phyloP scores from a whole-genome alignment of 1,284 basidiomycete genomes.

The Mrakiaceae sp. region DNA sequence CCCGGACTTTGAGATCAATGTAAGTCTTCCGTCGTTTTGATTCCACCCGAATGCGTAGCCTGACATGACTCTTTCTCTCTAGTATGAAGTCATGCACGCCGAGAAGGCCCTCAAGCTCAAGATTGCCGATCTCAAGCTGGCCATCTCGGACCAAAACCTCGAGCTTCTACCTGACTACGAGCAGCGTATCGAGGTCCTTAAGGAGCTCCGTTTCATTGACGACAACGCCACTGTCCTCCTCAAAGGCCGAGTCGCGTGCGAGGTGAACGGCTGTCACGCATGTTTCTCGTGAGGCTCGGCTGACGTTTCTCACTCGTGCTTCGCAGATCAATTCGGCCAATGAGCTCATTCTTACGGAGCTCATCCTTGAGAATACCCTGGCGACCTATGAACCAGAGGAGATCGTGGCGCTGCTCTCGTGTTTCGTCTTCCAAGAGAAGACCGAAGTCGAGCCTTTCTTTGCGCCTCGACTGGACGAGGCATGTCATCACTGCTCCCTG shows the following conservation, averaged over 20 bases:
- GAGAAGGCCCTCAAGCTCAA: conserved; percentile 61
- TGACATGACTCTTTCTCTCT: conserved; percentile 3
- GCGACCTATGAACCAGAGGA: conserved; percentile 86
- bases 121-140: conserved; percentile 62
- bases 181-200: conserved; percentile 79
- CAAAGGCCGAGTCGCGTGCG: conserved; percentile 96
- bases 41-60: neutral
- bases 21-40: conserved; percentile 34
- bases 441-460: conserved; percentile 75
- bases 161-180: conserved; percentile 96
- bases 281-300: neutral
- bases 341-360: conserved; percentile 88
- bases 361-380: conserved; percentile 91
- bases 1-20: conserved; percentile 54
- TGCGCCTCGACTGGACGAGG: conserved; percentile 58
- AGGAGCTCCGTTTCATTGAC: conserved; percentile 84
- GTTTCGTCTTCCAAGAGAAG: conserved; percentile 97
- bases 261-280: conserved; percentile 42
- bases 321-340: conserved; percentile 88
- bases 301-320: neutral
- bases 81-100: conserved; percentile 67
- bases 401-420: conserved; percentile 90
- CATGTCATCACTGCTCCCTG: conserved; percentile 15
- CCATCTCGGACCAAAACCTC: conserved; percentile 89
- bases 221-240: conserved; percentile 86